phyloP scores from a whole-genome alignment of 164 flowering plant genomes.

The Houttuynia cordata region DNA sequence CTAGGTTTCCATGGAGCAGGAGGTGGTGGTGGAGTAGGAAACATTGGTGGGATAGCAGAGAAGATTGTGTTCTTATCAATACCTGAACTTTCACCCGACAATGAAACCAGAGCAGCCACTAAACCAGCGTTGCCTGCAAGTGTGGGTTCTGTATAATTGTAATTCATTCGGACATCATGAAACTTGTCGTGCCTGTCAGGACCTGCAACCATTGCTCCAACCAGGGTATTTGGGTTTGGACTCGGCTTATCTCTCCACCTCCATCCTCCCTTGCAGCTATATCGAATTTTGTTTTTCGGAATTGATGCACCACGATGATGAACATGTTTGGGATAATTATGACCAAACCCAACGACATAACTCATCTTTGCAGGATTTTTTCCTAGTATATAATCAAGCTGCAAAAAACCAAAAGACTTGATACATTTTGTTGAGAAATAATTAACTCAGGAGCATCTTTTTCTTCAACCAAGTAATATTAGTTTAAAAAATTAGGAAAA shows the following conservation, averaged over 20 bases:
- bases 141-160: conserved; percentile 93
- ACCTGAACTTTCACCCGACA: conserved; percentile 50
- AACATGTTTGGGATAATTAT: conserved; percentile 69
- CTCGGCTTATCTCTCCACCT: conserved; percentile 74
- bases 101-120: conserved; percentile 86
- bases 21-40: conserved; percentile 95
- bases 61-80: conserved; percentile 94
- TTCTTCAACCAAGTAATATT: no score
- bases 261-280: conserved; percentile 92
- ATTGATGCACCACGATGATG: conserved; percentile 95
- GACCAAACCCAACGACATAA: conserved; percentile 81
- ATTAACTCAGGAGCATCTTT: no score
- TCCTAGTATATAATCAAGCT: conserved; percentile 93
- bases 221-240: conserved; percentile 75
- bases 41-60: conserved; percentile 96
- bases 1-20: conserved; percentile 98
- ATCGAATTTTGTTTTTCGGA: conserved; percentile 67
- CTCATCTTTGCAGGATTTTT: conserved; percentile 93
- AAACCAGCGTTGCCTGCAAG: conserved; percentile 94
- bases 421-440: not conserved
- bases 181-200: conserved; percentile 85
- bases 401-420: conserved; percentile 11
- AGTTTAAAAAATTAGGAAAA: no score
- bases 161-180: conserved; percentile 68
- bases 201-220: conserved; percentile 98